phyloP scores from a whole-genome alignment of 768 basidiomycete genomes.

The Dioszegia hungarica region DNA sequence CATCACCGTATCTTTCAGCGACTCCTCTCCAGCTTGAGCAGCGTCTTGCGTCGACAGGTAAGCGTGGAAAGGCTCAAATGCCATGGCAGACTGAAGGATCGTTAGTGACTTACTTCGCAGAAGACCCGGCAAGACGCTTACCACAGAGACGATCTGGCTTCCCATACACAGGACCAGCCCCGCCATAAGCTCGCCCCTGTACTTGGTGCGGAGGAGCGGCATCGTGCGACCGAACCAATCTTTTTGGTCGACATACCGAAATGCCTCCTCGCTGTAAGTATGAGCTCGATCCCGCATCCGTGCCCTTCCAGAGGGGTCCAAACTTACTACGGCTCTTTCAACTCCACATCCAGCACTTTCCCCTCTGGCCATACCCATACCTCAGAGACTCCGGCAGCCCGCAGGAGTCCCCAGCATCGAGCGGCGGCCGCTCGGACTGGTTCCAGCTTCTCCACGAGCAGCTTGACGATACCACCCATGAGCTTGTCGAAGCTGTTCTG shows the following conservation, averaged over 20 bases:
- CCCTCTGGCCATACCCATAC: constrained; percentile 20
- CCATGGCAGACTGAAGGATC: constrained; percentile 39
- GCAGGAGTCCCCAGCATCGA: constrained; percentile 3
- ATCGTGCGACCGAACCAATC: constrained; percentile 26
- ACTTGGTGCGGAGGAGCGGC: constrained; percentile 22
- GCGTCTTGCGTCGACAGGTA: neutral
- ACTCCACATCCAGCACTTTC: neutral
- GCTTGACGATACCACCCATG: constrained; percentile 67
- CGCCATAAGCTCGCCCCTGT: constrained; percentile 53
- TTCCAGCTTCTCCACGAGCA: constrained; percentile 84
- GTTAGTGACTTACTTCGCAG: neutral
- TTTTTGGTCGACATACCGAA: constrained; percentile 26
- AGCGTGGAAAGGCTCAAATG: constrained; percentile 8
- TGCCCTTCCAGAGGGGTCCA: neutral
- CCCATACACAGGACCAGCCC: constrained; percentile 68
- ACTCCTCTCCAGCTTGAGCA: neutral
- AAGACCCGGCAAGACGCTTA: constrained; percentile 52
- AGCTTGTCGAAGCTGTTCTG: constrained; percentile 15
- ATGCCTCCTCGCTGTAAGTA: constrained; percentile 10
- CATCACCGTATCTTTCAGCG: constrained; percentile 48
- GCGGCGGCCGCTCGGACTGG: constrained; percentile 77
- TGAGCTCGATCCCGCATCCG: neutral
- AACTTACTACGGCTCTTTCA: constrained; percentile 15
- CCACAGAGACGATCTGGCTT: constrained; percentile 78
- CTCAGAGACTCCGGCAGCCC: constrained; percentile 1